Evolutionary conservation across 148 eudicot genomes (phyloP).

Genomic region (Amaranthus palmeri): DNA sequence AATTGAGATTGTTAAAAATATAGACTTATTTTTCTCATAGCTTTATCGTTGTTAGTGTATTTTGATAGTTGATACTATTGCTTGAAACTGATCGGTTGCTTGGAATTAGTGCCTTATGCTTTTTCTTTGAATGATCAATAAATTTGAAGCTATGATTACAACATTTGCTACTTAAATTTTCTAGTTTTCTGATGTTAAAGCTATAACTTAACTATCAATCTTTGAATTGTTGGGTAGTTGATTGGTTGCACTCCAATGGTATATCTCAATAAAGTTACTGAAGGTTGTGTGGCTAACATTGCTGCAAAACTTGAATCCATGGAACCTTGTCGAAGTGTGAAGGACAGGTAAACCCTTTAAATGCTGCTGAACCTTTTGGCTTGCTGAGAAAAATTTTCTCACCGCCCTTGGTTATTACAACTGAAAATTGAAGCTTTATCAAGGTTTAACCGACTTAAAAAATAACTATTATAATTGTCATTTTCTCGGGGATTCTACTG

Average conservation of each 20-base stretch:
- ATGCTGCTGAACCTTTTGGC: neutral
- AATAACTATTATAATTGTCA: neutral
- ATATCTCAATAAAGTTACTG: conserved; percentile 64
- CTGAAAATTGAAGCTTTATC: too few species aligned
- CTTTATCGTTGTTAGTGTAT: neutral
- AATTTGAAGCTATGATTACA: too few species aligned
- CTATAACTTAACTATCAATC: conserved; percentile 18
- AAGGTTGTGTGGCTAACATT: conserved; percentile 62
- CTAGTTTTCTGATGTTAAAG: neutral
- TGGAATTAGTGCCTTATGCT: neutral
- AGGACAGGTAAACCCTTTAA: conserved; percentile 48
- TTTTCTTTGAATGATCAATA: too few species aligned
- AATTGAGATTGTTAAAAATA: too few species aligned
- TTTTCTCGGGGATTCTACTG: neutral
- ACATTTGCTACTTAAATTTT: too few species aligned
- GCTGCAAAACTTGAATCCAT: conserved; percentile 77
- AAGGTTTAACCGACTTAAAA: too few species aligned
- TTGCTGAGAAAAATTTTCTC: neutral
- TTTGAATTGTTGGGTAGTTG: conserved; percentile 39
- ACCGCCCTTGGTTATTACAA: too few species aligned
- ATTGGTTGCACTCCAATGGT: conserved; percentile 77
- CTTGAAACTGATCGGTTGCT: neutral
- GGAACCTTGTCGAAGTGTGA: conserved; percentile 74
- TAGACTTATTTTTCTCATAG: too few species aligned
- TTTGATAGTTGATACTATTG: neutral